Evolutionary conservation across 768 basidiomycete genomes (phyloP).

Genomic region (Cytidiella melzeri): DNA sequence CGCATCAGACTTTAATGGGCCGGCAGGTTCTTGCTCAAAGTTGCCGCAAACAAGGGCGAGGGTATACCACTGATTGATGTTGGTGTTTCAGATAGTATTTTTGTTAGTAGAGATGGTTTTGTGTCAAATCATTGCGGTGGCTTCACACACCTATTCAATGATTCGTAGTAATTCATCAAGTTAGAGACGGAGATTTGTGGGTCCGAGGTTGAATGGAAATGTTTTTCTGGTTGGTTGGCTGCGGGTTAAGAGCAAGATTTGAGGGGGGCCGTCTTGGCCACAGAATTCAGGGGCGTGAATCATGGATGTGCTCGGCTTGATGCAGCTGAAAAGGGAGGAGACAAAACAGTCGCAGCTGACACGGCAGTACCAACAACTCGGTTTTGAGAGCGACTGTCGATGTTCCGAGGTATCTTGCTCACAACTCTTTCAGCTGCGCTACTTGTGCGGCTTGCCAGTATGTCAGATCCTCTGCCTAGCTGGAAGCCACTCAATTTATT

Average conservation of each 20-base stretch:
- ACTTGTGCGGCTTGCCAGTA: not conserved
- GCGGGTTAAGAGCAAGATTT: constrained; percentile 32
- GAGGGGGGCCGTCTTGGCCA: constrained; percentile 35
- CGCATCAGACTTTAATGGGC: no score
- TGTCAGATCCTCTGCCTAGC: constrained; percentile 17
- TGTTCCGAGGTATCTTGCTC: constrained; percentile 10
- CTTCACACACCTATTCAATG: constrained; percentile 35
- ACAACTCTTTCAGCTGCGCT: constrained; percentile 1
- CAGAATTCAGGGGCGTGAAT: constrained; percentile 72
- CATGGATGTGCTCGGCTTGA: constrained; percentile 60
- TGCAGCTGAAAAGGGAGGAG: constrained; percentile 17
- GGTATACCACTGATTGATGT: constrained; percentile 6
- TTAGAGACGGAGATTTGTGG: constrained; percentile 79
- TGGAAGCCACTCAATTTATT: constrained; percentile 36
- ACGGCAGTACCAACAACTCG: not conserved
- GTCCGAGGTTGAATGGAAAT: constrained; percentile 28
- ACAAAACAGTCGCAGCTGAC: constrained; percentile 13
- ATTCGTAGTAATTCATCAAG: constrained; percentile 80
- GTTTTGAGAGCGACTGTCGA: not conserved
- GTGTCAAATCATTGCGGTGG: constrained; percentile 9
- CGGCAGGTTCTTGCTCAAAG: no score
- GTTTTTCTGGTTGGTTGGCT: constrained; percentile 18
- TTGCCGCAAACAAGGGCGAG: constrained; percentile 21
- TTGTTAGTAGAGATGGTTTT: constrained; percentile 10
- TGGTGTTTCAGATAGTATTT: constrained; percentile 3